phyloP scores from a whole-genome alignment of 176 grass and related monocot genomes.

The Oryza meridionalis region DNA sequence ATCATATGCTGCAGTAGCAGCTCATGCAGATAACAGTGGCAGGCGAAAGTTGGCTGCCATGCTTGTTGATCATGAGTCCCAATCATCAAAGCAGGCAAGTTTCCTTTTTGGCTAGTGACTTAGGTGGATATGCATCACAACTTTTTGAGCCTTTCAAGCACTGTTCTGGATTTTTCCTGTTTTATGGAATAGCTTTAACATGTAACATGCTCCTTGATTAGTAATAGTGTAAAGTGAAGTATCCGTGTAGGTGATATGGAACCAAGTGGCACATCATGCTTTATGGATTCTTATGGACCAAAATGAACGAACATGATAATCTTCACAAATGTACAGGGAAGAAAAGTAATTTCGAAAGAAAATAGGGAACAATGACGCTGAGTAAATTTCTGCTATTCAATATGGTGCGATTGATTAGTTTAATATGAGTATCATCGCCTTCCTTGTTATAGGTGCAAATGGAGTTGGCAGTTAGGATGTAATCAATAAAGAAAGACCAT shows the following conservation, averaged over 20 bases:
- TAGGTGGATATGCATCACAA: slow-evolving; percentile 5
- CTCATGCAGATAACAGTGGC: slow-evolving; percentile 93
- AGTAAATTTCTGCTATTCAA: neutral
- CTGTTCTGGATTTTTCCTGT: slow-evolving; percentile 13
- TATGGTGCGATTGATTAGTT: neutral
- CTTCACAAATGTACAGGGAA: neutral
- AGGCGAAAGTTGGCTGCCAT: slow-evolving; percentile 85
- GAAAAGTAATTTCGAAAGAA: neutral
- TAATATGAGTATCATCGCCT: slow-evolving; percentile 16
- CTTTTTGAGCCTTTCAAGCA: neutral
- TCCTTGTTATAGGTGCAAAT: slow-evolving; percentile 20
- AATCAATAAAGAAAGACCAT: neutral
- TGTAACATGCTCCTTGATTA: slow-evolving; percentile 1
- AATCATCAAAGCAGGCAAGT: slow-evolving; percentile 89
- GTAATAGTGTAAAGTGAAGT: slow-evolving; percentile 26
- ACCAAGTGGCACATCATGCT: neutral
- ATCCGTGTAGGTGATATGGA: slow-evolving; percentile 14
- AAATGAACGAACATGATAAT: slow-evolving; percentile 26
- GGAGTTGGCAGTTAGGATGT: slow-evolving; percentile 1
- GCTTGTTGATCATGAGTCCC: slow-evolving; percentile 91
- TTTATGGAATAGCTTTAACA: slow-evolving; percentile 16
- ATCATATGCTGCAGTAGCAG: slow-evolving; percentile 94
- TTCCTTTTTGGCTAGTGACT: slow-evolving; percentile 29
- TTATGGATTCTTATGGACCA: slow-evolving; percentile 16
- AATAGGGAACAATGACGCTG: slow-evolving; percentile 11